These are phyloP conservation scores for Rhizopus arrhizus DNA, from an alignment of 371 early-diverging fungal genomes.

Conservation along the genomic window DNA sequence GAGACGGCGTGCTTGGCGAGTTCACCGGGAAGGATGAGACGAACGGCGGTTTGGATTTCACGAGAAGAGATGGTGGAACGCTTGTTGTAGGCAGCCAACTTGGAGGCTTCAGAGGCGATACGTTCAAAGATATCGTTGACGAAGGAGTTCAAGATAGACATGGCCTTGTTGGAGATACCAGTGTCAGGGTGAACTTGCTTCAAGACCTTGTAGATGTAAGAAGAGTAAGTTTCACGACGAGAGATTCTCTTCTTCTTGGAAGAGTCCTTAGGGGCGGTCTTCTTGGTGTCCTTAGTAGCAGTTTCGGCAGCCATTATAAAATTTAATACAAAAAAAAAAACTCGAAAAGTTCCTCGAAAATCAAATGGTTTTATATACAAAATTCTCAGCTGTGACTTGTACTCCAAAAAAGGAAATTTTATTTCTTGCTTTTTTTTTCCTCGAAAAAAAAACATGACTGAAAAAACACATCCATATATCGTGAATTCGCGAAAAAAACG, in stretches of 20 bases:
- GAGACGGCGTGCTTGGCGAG: slow-evolving; percentile 97
- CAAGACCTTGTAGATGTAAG: slow-evolving; percentile 96
- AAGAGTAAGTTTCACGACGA: slow-evolving; percentile 91
- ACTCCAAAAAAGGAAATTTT: too few relatives aligned
- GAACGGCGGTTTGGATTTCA: slow-evolving; percentile 94
- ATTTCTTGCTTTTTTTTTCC: too few relatives aligned
- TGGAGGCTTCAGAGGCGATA: slow-evolving; percentile 88
- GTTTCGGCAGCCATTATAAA: too few relatives aligned
- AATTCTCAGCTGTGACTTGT: too few relatives aligned
- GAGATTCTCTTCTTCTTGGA: slow-evolving; percentile 62
- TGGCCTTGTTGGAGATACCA: slow-evolving; percentile 98
- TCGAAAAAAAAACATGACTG: too few relatives aligned
- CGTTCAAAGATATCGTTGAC: slow-evolving; percentile 97
- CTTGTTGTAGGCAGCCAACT: slow-evolving; percentile 95
- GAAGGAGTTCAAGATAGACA: slow-evolving; percentile 98
- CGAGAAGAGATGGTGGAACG: slow-evolving; percentile 93
- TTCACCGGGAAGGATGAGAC: slow-evolving; percentile 95
- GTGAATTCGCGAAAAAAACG: too few relatives aligned
- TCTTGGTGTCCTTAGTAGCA: too few relatives aligned
- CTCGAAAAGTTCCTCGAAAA: too few relatives aligned
- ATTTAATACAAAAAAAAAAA: too few relatives aligned
- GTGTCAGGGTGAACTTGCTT: slow-evolving; percentile 98
- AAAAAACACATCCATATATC: too few relatives aligned
- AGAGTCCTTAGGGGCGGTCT: neutral
- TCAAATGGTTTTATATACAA: too few relatives aligned